Conservation (phyloP, 768 basidiomycete genomes). For the Auricularia sp. region DNA sequence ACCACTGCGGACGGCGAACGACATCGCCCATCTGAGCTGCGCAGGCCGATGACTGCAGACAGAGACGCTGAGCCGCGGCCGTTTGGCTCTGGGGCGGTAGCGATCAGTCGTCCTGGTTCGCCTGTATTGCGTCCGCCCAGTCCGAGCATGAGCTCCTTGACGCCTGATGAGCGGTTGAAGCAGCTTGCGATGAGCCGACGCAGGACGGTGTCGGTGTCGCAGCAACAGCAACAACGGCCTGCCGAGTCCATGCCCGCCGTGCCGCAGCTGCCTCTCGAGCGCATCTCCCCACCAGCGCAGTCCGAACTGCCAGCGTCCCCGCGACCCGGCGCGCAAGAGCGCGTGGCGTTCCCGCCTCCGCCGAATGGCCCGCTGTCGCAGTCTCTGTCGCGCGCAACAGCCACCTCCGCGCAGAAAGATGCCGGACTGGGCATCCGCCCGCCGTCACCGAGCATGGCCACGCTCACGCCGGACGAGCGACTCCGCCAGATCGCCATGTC, state of each 20-base stretch:
- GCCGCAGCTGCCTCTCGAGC: neutral
- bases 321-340: neutral
- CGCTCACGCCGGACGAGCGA: conserved; percentile 1
- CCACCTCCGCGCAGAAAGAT: neutral
- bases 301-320: neutral
- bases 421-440: neutral
- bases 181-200: neutral
- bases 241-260: neutral
- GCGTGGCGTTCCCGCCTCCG: neutral
- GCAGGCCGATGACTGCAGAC: neutral
- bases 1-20: neutral
- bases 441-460: neutral
- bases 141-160: neutral
- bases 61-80: neutral
- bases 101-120: neutral
- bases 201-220: neutral
- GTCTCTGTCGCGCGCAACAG: neutral
- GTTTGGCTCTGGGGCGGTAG: neutral
- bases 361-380: too few relatives aligned
- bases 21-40: neutral
- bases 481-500: neutral
- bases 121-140: neutral
- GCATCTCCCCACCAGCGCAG: neutral
- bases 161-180: neutral
- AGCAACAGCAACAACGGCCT: neutral